These are phyloP conservation scores for Epichloe sp. DNA, from an alignment of 2,329 filamentous ascomycete species.

Conservation along the genomic window DNA sequence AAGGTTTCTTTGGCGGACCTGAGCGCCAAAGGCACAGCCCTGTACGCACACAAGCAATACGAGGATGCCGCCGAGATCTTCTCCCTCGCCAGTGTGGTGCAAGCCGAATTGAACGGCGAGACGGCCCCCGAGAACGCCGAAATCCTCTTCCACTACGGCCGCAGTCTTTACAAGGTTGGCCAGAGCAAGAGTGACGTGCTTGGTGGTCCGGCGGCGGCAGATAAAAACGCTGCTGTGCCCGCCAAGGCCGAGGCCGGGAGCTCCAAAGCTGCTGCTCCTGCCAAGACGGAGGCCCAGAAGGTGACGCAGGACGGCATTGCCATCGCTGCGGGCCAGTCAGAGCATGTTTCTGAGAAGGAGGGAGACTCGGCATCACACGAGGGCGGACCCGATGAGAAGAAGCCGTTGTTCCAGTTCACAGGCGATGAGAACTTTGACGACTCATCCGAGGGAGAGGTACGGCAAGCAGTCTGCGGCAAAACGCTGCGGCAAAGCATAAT, in stretches of 20 bases:
- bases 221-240: conserved; percentile 28
- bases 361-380: conserved; percentile 24
- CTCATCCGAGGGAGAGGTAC: conserved; percentile 60
- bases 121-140: conserved; percentile 81
- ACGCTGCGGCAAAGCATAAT: not conserved
- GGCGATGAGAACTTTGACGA: conserved; percentile 90
- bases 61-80: conserved; percentile 76
- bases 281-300: conserved; percentile 26
- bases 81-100: conserved; percentile 76
- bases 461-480: conserved; percentile 4
- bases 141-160: conserved; percentile 86
- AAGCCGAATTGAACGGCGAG: conserved; percentile 85
- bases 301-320: conserved; percentile 33
- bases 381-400: conserved; percentile 33
- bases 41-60: conserved; percentile 85
- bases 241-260: conserved; percentile 25
- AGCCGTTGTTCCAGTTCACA: conserved; percentile 79
- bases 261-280: conserved; percentile 22
- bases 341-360: conserved; percentile 25
- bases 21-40: conserved; percentile 64
- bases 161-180: conserved; percentile 85
- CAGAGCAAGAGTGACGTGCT: conserved; percentile 91
- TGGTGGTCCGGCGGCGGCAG: conserved; percentile 59
- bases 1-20: conserved; percentile 64
- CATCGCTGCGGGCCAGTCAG: conserved; percentile 29